A percentile compares a stretch with the other conserved stretches of the same genome.
Evolutionary conservation across 1,284 basidiomycete species (phyloP).

Genomic region (Leccinum pachyderme): DNA sequence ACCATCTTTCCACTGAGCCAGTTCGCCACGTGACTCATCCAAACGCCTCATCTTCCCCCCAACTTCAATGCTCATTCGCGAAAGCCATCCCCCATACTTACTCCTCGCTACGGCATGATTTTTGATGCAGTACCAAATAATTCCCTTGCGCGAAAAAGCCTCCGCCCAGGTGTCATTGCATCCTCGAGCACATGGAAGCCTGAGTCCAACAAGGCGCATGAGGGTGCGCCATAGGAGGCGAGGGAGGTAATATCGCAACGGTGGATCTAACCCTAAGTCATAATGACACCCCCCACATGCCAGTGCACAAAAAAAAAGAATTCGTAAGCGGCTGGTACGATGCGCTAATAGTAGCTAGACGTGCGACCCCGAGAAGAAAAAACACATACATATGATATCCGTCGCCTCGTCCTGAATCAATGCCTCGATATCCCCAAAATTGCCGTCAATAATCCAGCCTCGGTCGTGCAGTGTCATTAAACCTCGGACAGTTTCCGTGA

Average conservation of each 20-base stretch:
- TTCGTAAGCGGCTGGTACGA: neutral
- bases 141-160: slow-evolving; percentile 52
- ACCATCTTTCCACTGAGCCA: slow-evolving; percentile 23
- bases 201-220: slow-evolving; percentile 42
- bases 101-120: slow-evolving; percentile 36
- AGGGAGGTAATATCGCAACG: slow-evolving; percentile 55
- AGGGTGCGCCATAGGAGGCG: slow-evolving; percentile 53
- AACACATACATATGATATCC: slow-evolving; percentile 58
- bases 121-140: slow-evolving; percentile 57
- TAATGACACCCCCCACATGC: too few relatives aligned
- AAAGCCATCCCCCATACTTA: slow-evolving; percentile 27
- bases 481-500: slow-evolving; percentile 35
- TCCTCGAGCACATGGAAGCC: slow-evolving; percentile 47
- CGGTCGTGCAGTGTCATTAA: slow-evolving; percentile 27
- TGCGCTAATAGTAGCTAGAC: neutral
- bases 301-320: neutral
- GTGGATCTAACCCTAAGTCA: slow-evolving; percentile 60
- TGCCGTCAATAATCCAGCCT: slow-evolving; percentile 56
- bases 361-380: neutral
- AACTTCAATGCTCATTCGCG: slow-evolving; percentile 26
- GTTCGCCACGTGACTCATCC: slow-evolving; percentile 41
- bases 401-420: slow-evolving; percentile 44
- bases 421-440: slow-evolving; percentile 34
- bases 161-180: slow-evolving; percentile 46
- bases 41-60: slow-evolving; percentile 45